These are phyloP conservation scores for Tylopilus sp. DNA, from an alignment of 768 basidiomycete genomes.

Conservation along the genomic window DNA sequence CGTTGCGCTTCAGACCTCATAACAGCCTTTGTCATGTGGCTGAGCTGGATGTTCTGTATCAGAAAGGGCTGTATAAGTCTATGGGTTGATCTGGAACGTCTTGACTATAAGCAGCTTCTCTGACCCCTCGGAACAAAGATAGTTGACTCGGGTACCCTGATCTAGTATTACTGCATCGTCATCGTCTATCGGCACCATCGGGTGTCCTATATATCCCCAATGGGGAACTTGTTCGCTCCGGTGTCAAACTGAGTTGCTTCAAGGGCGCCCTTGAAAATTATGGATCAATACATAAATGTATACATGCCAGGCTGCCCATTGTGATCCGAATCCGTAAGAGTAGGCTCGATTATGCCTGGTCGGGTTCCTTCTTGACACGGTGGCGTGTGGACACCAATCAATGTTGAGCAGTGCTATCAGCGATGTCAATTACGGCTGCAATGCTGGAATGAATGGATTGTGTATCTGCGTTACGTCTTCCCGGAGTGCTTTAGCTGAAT, in stretches of 20 bases:
- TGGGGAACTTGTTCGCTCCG: constrained; percentile 8
- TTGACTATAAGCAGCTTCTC: constrained; percentile 24
- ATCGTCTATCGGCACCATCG: constrained; percentile 20
- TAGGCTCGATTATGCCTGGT: neutral
- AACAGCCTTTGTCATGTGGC: constrained; percentile 31
- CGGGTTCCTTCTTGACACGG: neutral
- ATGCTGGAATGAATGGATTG: constrained; percentile 11
- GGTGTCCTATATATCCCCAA: constrained; percentile 10
- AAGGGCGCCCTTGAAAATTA: neutral
- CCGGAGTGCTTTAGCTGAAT: neutral
- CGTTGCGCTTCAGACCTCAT: constrained; percentile 13
- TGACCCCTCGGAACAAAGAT: constrained; percentile 26
- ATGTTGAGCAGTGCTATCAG: constrained; percentile 2
- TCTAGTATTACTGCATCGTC: constrained; percentile 16
- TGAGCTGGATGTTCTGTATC: constrained; percentile 25
- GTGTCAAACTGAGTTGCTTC: constrained; percentile 5
- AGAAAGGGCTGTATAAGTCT: constrained; percentile 15
- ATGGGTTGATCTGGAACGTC: constrained; percentile 14
- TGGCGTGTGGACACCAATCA: constrained; percentile 4
- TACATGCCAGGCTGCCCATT: neutral
- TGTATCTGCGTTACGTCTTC: constrained; percentile 10
- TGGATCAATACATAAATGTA: neutral
- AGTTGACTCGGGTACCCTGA: constrained; percentile 21
- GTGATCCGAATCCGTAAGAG: constrained; percentile 5
- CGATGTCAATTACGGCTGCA: neutral